Evolutionary conservation across 306 rosid species (phyloP).

Genomic region (Cicer judaicum): DNA sequence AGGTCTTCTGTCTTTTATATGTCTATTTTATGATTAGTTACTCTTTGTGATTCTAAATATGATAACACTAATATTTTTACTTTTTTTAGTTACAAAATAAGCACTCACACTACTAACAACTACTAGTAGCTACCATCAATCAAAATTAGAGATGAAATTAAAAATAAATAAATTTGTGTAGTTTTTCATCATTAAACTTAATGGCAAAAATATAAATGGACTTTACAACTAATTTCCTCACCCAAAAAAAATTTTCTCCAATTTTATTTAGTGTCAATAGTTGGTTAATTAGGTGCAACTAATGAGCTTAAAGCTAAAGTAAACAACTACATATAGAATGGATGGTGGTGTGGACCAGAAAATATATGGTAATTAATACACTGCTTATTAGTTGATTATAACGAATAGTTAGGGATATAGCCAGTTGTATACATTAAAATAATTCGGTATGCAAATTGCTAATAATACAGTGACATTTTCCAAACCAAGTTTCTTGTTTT

Average conservation of each 20-base stretch:
- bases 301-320: conserved; percentile 37
- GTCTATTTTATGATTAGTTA: no score
- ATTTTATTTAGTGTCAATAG: background rate
- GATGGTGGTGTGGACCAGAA: conserved; percentile 29
- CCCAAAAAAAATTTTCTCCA: no score
- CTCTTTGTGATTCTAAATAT: no score
- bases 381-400: background rate
- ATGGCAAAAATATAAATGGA: background rate
- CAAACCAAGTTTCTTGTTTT: conserved; percentile 40
- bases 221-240: background rate
- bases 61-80: no score
- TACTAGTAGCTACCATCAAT: no score
- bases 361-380: background rate
- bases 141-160: background rate
- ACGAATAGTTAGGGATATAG: conserved; percentile 27
- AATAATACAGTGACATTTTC: conserved; percentile 45
- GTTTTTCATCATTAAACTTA: background rate
- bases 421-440: background rate
- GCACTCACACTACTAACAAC: no score
- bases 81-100: no score
- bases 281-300: conserved; percentile 58
- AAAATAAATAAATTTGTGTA: background rate
- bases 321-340: background rate
- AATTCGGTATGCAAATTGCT: conserved; percentile 31
- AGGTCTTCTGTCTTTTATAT: no score